Percentiles rank a stretch among this genome's conserved stretches.
Evolutionary conservation across 176 grass and related monocot genomes (phyloP).

Genomic region (Neostapfia colusana): DNA sequence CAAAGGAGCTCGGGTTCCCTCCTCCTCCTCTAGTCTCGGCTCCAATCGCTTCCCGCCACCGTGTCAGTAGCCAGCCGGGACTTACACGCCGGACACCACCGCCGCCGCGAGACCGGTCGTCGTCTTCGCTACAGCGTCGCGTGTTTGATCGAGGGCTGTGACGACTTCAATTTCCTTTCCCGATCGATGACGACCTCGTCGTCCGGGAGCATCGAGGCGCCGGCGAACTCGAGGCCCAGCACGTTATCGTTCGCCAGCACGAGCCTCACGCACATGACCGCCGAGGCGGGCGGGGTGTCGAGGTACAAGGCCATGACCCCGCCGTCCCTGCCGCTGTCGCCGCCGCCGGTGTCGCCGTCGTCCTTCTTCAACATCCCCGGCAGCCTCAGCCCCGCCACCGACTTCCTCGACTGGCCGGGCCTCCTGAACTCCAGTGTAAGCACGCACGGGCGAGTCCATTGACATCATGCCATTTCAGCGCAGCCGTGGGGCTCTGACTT

Average conservation of each 20-base stretch:
- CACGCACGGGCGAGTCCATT: constrained; percentile 30
- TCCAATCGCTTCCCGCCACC: constrained; percentile 4
- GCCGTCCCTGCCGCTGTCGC: constrained; percentile 66
- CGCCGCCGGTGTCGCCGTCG: constrained; percentile 63
- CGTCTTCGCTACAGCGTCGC: neutral
- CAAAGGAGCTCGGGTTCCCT: constrained; percentile 15
- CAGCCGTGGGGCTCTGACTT: neutral
- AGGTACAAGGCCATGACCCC: constrained; percentile 65
- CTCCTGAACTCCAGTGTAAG: constrained; percentile 80
- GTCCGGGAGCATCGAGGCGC: constrained; percentile 66
- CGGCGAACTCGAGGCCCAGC: constrained; percentile 45
- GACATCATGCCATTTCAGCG: neutral
- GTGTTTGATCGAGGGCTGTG: neutral
- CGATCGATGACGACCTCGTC: constrained; percentile 69
- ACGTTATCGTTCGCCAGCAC: constrained; percentile 53
- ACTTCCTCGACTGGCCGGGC: constrained; percentile 69
- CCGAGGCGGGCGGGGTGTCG: constrained; percentile 22
- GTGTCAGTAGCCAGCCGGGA: neutral
- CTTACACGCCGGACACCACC: constrained; percentile 37
- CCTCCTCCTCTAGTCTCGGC: neutral
- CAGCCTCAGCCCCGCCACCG: constrained; percentile 49
- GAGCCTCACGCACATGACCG: constrained; percentile 56
- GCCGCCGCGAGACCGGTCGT: constrained; percentile 4
- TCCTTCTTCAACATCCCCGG: constrained; percentile 73
- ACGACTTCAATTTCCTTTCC: neutral